These are phyloP conservation scores for Colletotrichum sp. DNA, from an alignment of 2,329 filamentous ascomycete genomes.

Conservation along the genomic window DNA sequence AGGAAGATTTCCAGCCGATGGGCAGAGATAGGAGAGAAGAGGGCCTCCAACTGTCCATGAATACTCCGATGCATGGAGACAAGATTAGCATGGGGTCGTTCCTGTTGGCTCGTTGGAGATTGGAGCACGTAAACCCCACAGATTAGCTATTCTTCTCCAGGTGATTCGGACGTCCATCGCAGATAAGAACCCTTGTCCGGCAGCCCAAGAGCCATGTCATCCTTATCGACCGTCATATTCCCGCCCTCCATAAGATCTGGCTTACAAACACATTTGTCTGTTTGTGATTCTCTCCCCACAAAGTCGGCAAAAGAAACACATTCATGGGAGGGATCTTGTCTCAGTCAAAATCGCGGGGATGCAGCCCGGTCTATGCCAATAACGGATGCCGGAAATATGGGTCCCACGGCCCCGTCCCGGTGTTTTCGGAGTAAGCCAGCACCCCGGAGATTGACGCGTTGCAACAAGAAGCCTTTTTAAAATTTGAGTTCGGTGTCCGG, in stretches of 20 bases:
- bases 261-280: background rate
- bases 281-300: background rate
- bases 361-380: background rate
- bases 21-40: background rate
- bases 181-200: background rate
- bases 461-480: background rate
- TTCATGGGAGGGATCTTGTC: too few relatives aligned
- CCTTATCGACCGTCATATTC: background rate
- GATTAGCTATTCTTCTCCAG: background rate
- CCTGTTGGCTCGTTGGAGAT: background rate
- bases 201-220: background rate
- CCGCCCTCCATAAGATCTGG: background rate
- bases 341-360: too few relatives aligned
- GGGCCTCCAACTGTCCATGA: background rate
- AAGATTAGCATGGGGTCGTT: background rate
- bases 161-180: background rate
- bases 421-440: background rate
- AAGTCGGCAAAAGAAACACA: background rate
- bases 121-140: background rate
- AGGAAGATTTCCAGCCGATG: slow-evolving; percentile 15
- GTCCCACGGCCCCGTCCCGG: fast-evolving
- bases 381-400: background rate
- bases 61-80: background rate
- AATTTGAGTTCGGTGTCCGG: too few relatives aligned
- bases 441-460: background rate